These are phyloP conservation scores for Phytophthora ohioensis DNA, from an alignment of 352 stramenopile genomes.

Conservation along the genomic window DNA sequence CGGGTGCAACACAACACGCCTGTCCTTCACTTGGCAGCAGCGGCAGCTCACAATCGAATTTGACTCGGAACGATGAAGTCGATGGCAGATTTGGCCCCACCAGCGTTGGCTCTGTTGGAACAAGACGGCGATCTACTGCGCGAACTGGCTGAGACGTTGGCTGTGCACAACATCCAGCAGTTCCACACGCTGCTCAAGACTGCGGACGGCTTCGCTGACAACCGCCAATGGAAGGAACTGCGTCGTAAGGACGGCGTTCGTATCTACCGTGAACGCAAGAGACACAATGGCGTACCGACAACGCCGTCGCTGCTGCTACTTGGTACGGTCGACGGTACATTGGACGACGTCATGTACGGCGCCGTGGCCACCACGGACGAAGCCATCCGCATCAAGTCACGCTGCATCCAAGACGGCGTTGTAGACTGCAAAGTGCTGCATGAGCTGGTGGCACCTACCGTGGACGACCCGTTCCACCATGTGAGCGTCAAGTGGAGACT, in stretches of 20 bases:
- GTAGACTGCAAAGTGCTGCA: conserved; percentile 47
- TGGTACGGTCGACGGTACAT: conserved; percentile 39
- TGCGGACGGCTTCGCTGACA: conserved; percentile 4
- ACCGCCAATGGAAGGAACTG: conserved; percentile 4
- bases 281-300: not conserved
- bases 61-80: not conserved
- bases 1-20: not conserved
- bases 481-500: conserved; percentile 47
- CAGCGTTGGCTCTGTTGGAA: conserved; percentile 16
- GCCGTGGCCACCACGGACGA: conserved; percentile 39
- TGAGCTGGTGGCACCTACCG: conserved; percentile 31
- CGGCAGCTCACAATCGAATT: conserved; percentile 4
- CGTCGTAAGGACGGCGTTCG: conserved; percentile 4
- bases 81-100: not conserved
- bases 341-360: conserved; percentile 36
- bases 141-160: conserved; percentile 17
- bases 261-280: conserved; percentile 3
- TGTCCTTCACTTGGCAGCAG: not conserved
- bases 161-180: conserved; percentile 17
- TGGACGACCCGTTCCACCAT: conserved; percentile 42
- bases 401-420: conserved; percentile 44
- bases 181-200: conserved; percentile 10
- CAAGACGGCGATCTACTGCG: conserved; percentile 25
- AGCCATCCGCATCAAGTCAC: conserved; percentile 46
- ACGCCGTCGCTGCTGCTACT: conserved; percentile 47